Evolutionary conservation across 225 moss, liverwort and hornwort species (phyloP), one percentile per base, ranked within the genome.

Genomic region (Physcomitrium patens): DNA sequence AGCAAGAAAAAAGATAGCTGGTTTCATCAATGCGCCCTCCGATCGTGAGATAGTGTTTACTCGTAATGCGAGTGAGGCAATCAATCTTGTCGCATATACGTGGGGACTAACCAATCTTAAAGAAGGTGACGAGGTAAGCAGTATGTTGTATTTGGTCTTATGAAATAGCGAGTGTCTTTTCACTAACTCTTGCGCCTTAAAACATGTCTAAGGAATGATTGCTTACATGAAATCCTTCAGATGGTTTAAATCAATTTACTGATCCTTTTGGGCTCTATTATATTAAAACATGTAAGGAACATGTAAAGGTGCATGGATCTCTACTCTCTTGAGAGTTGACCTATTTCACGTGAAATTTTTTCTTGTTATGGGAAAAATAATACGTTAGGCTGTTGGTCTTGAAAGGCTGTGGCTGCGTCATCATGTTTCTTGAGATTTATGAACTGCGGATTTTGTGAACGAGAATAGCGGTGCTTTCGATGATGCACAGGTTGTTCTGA

Each of bases 1-100:
- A 62, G 87, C 94, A 37, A 90, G 94, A 74, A 90, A 70, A 68
- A 89, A 90, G 81, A 81, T 97, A 52, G 87, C 94, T 15, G 82
- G 85, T 66, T 93, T 97, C 68, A 87, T 97, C 28, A 91, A 97
- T 68, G 80, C 97, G 56, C 89, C 94, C 19, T 90, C 86, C 53
- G 89, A 91, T 76, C 91, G 86, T 57, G 82, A 97, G 70, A 57
- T 97, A 47, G 85, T 97, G 57, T 97, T 92, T 51, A 94, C 97
- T 23, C 91, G 94, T 55, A 97, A 94, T 82, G 97, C 97, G 37
- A 89, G 90, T 54, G 97, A 97, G 67, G 94, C 94, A 23, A 94
- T 97, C 65, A 97, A 97, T 77, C 90, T 97, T 67, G 92, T 97
- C 44, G 97, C 97, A 5, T 85, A 90, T 50, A 56, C 91, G 12